Evolutionary conservation across 768 basidiomycete species (phyloP), one percentile per base, ranked within the genome.

Genomic region (Wakefieldia striispora): DNA sequence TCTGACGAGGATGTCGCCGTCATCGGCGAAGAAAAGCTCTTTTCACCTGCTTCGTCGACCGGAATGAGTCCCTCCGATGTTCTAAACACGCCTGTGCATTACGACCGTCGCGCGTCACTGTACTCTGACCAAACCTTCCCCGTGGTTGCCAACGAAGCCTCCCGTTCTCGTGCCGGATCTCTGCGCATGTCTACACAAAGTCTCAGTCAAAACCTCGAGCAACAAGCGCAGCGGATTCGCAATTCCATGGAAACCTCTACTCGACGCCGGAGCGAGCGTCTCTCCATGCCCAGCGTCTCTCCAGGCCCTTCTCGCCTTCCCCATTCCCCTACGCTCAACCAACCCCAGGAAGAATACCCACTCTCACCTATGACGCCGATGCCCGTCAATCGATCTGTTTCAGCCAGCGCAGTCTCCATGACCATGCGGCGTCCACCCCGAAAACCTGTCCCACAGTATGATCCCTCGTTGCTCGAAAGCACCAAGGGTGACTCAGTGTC

Each of bases 361-460:
- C 61, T 59, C 14, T 63, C 64, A 6, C 54, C 65, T 4, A 43
- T 59, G 23, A 43, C 51, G 1, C 41, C 61, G 26, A 51, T 55
- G 8, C 60, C 65, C 3, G 54, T 58, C 41, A 60, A 58, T 39
- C 62, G 67, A 1, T 67, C 67, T 20, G 65, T 58, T 48, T 72
- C 61, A 19, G 36, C 59, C 10, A 56, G 59, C 20, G 54, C 56
- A 0, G 53, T 67, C 62, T 50, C 53, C 54, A 34, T 41, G 38
- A 23, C 53, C 21, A 42, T 44, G 33, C 64, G 71, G 43, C 72
- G 71, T 36, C 65, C 64, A 40, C 66, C 78, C 24, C 70, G 81
- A 40, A 83, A 83, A 59, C 79, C 81, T 12, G 81, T 82, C n/a
- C 81, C 81, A 10, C 69, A 67, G 14, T 83, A 81, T 53, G 69